Evolutionary conservation across 805 yeast species (phyloP), one percentile per base, ranked within the genome.

Genomic region (Teunomyces funiuensis): DNA sequence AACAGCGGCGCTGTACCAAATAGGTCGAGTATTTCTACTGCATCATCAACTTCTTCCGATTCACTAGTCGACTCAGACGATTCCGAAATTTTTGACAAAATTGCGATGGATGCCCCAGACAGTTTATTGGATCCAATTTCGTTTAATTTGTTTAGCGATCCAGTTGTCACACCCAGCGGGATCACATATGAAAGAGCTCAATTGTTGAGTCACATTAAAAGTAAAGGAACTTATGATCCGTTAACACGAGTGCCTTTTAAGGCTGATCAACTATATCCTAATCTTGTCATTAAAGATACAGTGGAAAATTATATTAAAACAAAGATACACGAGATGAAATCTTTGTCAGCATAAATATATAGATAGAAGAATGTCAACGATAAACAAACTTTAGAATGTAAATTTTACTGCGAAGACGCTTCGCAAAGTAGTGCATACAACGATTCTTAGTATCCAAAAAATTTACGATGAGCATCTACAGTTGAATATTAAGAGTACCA

Each of bases 261-360:
- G 10, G 61, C 59, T 17, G 43, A 44, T 22, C 71, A 73, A 29
- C 45, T 73, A 23, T 57, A 65, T 26, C 74, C 76, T 1, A 73
- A 73, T 41, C 45, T 70, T 39, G 69, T 63, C 6, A 41, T 73
- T 6, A 65, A 63, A 40, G 62, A 66, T 23, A 67, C 75, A 2
- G 70, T 69, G 3, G 62, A 57, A 39, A 58, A 48, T 3, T 63
- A 50, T 38, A 49, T 53, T 13, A 17, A 18, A 17, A 30, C 22
- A 5, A 43, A 33, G 33, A 43, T 11, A 23, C 40, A 30, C 18
- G 40, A 41, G 18, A 5, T 41, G n/a, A 11, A 14, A 15, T 13
- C n/a, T 11, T 15, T 20, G 8, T 31, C 9, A 17, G 22, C 13
- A 18, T 31, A 17, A n/a, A 10, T 30, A 31, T 9, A 19, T 17